Base-by-base conservation (phyloP, 148 eudicot genomes). In the Heliosperma pusillum region DNA sequence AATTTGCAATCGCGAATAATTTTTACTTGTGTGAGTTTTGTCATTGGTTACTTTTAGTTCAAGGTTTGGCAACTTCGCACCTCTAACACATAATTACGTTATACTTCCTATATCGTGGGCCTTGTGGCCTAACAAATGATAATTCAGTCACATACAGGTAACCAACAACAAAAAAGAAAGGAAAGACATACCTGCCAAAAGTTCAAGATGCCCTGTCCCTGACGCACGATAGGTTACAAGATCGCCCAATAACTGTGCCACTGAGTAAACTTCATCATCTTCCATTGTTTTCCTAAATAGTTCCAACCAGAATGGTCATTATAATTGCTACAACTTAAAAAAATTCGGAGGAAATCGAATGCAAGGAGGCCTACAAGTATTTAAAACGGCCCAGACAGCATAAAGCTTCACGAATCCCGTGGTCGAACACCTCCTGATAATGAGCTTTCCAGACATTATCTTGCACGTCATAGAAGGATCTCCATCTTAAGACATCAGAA, bases 401-500 rank as follows among this genome's bases (percentile, higher is more conserved):
- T 74, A 91, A 82, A 81, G 90, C 97, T 83, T 91, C 97, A 74
- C 90, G 91, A 81, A 91, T 87, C 60, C 97, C 87, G 65, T 91
- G 88, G 83, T 91, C 93, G 74, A 89, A 91, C 57, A 91, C 91
- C 87, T 87, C 97, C 75, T 83, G 81, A 73, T 91, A 91, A 85
- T 91, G 93, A 75, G 88, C 82, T 83, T 86, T 91, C 97, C 97
- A 91, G 58, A 86, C 91, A 80, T 79, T 75, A 76, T 89, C 88
- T 82, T 87, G 86, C 33, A 80, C 87, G 55, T 83, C 79, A 84
- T 91, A 91, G 55, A 91, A 91, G 24, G 91, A 86, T 73, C 93
- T 87, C 97, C 97, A 91, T 83, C 90, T 80, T 42, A 91, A 80
- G 56, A 91, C 88, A 85, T 87, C 93, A 76, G 91, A 80, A 25